A percentile compares a stretch with the other conserved stretches of the same genome.
phyloP scores from a whole-genome alignment of 345 rosid genomes.

The Eucalyptus albens region DNA sequence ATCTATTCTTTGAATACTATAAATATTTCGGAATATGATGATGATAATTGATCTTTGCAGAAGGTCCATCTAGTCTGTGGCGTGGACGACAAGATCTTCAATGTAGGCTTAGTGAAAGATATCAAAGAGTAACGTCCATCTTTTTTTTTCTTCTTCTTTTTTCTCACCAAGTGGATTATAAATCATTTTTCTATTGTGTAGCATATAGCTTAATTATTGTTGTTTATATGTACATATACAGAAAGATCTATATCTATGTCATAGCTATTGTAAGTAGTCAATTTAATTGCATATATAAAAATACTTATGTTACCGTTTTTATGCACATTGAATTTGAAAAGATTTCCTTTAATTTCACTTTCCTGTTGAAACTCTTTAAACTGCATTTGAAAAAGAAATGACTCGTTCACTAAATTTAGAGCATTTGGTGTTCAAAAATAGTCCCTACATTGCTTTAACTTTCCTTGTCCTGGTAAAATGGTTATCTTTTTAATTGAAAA shows the following conservation, averaged over 20 bases:
- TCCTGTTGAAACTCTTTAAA: not conserved
- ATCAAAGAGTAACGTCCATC: not conserved
- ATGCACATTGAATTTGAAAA: not conserved
- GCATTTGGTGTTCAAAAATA: not conserved
- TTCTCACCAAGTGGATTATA: not conserved
- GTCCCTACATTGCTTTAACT: not conserved
- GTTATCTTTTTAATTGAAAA: not conserved
- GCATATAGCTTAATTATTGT: not conserved
- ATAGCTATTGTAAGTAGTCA: not conserved
- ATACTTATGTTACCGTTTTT: not conserved
- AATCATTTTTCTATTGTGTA: not conserved
- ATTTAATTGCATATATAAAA: not conserved
- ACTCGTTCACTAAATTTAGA: not conserved
- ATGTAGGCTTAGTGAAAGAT: not conserved
- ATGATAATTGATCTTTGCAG: not conserved
- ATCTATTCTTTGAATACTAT: not conserved
- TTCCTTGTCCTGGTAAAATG: not conserved
- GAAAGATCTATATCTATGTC: not conserved
- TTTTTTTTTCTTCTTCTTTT: not conserved
- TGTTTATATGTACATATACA: not conserved
- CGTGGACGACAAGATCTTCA: conserved; percentile 6
- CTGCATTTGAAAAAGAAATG: not conserved
- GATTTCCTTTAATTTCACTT: not conserved
- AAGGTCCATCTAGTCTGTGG: conserved; percentile 14
- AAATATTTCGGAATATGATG: not conserved